Evolutionary conservation across 176 grass and related monocot species (phyloP).

Genomic region (Oryza glaberrima): DNA sequence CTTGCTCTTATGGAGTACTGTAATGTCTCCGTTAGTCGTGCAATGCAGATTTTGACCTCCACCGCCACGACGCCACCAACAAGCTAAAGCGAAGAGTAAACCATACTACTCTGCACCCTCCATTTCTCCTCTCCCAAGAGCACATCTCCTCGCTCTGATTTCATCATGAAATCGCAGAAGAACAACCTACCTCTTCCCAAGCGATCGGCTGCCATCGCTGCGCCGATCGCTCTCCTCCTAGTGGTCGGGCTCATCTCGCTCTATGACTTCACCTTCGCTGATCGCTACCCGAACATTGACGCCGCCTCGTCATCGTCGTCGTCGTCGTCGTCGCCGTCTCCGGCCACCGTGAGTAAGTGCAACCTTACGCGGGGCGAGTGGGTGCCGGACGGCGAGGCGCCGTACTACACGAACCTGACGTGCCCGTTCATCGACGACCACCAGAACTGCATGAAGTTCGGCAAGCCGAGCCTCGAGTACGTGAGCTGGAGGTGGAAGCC

Average conservation of each 20-base stretch:
- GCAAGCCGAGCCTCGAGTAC: slow-evolving; percentile 65
- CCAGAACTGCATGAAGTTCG: slow-evolving; percentile 89
- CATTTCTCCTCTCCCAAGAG: slow-evolving; percentile 1
- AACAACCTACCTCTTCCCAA: neutral
- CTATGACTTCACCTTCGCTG: slow-evolving; percentile 22
- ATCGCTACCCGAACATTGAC: neutral
- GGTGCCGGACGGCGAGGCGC: slow-evolving; percentile 42
- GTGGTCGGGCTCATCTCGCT: slow-evolving; percentile 31
- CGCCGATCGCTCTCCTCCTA: slow-evolving; percentile 35
- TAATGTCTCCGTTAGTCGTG: slow-evolving; percentile 15
- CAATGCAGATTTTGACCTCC: slow-evolving; percentile 40
- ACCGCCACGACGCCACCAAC: neutral
- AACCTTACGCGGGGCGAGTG: slow-evolving; percentile 50
- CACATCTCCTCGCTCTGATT: neutral
- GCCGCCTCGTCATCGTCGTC: neutral
- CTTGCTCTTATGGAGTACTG: neutral
- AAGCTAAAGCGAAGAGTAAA: neutral
- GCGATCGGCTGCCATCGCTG: slow-evolving; percentile 10
- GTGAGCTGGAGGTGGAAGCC: slow-evolving; percentile 69
- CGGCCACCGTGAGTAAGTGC: neutral
- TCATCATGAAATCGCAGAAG: slow-evolving; percentile 43
- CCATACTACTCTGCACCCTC: neutral
- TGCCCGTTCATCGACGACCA: slow-evolving; percentile 73
- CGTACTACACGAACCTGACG: slow-evolving; percentile 74
- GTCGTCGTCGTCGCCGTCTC: neutral